These are phyloP conservation scores for Leccinum griseonigrum DNA, from an alignment of 1,284 basidiomycete species.

Conservation along the genomic window DNA sequence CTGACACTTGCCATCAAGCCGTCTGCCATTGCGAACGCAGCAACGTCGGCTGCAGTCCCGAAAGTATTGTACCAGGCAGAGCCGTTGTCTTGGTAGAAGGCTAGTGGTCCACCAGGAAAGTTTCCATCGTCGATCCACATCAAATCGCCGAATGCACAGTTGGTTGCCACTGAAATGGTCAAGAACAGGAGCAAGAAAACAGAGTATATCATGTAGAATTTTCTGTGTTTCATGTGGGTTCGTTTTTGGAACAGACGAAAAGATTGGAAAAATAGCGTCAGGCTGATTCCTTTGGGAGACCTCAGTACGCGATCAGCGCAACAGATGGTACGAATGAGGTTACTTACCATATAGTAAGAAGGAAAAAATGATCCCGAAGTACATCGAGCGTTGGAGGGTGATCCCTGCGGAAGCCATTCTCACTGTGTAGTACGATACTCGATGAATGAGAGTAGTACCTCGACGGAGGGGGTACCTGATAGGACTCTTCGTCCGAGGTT, in stretches of 20 bases:
- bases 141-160: constrained; percentile 4
- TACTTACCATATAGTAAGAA: neutral
- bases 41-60: constrained; percentile 2
- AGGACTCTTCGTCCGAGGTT: no score
- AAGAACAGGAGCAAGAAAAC: constrained; percentile 1
- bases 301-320: neutral
- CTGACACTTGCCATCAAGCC: constrained; percentile 3
- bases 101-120: constrained; percentile 2
- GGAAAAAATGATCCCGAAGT: neutral
- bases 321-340: neutral
- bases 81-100: neutral
- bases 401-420: neutral
- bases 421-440: no score
- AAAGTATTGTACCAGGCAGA: constrained; percentile 5
- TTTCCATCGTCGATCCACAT: constrained; percentile 5
- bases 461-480: no score
- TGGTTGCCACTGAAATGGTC: constrained; percentile 5
- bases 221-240: neutral
- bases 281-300: neutral
- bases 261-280: constrained; percentile 3
- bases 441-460: no score
- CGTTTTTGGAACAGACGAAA: constrained; percentile 1
- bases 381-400: constrained; percentile 2
- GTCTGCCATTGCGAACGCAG: constrained; percentile 4
- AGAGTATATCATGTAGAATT: constrained; percentile 6